Evolutionary conservation across 306 rosid species (phyloP).

Genomic region (Casuarina equisetifolia): DNA sequence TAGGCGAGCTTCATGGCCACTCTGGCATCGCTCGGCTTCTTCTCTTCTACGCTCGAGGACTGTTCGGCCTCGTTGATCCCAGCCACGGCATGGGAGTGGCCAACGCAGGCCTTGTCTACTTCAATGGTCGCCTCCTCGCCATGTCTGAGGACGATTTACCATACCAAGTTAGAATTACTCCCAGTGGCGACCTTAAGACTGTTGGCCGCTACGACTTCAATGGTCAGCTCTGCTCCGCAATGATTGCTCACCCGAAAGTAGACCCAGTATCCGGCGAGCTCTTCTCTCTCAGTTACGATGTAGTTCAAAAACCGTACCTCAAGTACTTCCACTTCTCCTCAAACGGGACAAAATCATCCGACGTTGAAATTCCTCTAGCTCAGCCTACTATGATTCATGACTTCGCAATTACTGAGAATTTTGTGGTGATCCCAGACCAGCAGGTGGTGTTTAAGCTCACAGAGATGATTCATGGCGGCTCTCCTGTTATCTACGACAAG

Average conservation of each 20-base stretch:
- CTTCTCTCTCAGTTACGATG: slow-evolving; percentile 64
- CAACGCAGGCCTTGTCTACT: slow-evolving; percentile 89
- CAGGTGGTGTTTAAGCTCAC: slow-evolving; percentile 80
- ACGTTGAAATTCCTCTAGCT: slow-evolving; percentile 61
- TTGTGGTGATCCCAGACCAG: slow-evolving; percentile 86
- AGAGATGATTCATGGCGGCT: slow-evolving; percentile 85
- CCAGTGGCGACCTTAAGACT: slow-evolving; percentile 72
- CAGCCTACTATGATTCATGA: slow-evolving; percentile 96
- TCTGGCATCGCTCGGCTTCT: slow-evolving; percentile 83
- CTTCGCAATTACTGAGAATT: slow-evolving; percentile 73
- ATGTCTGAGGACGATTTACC: slow-evolving; percentile 87
- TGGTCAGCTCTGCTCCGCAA: slow-evolving; percentile 57
- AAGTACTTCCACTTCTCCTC: slow-evolving; percentile 66
- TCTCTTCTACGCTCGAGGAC: slow-evolving; percentile 69
- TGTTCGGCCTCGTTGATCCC: slow-evolving; percentile 64
- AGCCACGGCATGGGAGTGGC: slow-evolving; percentile 85
- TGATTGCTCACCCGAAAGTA: slow-evolving; percentile 92
- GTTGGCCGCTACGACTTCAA: slow-evolving; percentile 68
- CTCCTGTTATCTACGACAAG: slow-evolving; percentile 77
- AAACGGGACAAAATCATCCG: slow-evolving; percentile 61
- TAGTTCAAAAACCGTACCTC: slow-evolving; percentile 73
- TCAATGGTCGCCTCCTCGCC: slow-evolving; percentile 66
- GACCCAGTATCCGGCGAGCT: slow-evolving; percentile 73
- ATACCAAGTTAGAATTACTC: slow-evolving; percentile 58
- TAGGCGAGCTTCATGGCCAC: slow-evolving; percentile 97